Evolutionary conservation across 345 rosid species (phyloP).

Genomic region (Gossypium australe): DNA sequence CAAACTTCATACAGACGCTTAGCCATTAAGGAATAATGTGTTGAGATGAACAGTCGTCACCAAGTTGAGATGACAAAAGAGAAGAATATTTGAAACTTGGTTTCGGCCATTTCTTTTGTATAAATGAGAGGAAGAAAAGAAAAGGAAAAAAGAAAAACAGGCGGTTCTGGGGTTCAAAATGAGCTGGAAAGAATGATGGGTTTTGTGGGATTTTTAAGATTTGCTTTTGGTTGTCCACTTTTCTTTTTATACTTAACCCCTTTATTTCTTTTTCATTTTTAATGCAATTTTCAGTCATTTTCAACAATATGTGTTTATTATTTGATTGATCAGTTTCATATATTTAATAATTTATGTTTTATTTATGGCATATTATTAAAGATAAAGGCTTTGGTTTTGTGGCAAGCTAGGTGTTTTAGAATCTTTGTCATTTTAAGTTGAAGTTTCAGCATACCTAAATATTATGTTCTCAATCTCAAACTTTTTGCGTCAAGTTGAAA

Average conservation of each 20-base stretch:
- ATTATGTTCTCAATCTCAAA: too few relatives aligned
- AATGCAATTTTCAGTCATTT: neutral
- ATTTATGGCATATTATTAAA: too few relatives aligned
- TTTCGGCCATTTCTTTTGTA: constrained; percentile 24
- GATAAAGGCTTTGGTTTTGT: too few relatives aligned
- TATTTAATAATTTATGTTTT: too few relatives aligned
- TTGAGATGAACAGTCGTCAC: neutral
- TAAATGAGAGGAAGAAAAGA: constrained; percentile 1
- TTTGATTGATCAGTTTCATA: too few relatives aligned
- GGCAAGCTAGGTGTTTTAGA: too few relatives aligned
- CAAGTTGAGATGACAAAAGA: constrained; percentile 12
- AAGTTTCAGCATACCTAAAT: too few relatives aligned
- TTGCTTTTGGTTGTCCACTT: constrained; percentile 16
- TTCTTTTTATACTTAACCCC: constrained; percentile 5
- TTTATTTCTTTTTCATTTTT: neutral
- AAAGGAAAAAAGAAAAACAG: neutral
- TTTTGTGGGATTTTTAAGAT: constrained; percentile 16
- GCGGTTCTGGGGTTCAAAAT: constrained; percentile 34
- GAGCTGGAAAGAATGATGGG: constrained; percentile 33
- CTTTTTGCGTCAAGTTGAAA: too few relatives aligned
- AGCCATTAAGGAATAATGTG: constrained; percentile 32
- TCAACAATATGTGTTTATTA: too few relatives aligned
- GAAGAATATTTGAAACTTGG: constrained; percentile 34
- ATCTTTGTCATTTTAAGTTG: too few relatives aligned
- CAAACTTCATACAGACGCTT: constrained; percentile 42